Evolutionary conservation across 306 rosid genomes (phyloP).

Genomic region (Quercus rubra): DNA sequence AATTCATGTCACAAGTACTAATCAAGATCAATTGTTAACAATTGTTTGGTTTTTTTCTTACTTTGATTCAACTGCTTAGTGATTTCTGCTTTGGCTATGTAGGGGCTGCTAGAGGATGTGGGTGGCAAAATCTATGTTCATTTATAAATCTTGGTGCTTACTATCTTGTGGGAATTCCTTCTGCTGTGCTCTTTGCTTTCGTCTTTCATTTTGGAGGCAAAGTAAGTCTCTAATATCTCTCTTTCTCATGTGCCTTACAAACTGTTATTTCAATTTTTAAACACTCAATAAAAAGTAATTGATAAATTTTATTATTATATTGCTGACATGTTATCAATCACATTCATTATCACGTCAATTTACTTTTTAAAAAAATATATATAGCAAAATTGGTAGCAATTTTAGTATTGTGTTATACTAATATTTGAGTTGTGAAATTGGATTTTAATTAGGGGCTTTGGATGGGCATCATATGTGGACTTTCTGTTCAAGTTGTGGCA

Average conservation of each 20-base stretch:
- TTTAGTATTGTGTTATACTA: neutral
- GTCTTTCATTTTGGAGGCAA: conserved; percentile 53
- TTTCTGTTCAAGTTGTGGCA: conserved; percentile 44
- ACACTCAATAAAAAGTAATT: too few relatives aligned
- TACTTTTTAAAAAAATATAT: too few relatives aligned
- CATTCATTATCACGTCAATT: too few relatives aligned
- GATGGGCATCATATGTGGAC: conserved; percentile 65
- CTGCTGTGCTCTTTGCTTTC: conserved; percentile 49
- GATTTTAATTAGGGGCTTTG: conserved; percentile 46
- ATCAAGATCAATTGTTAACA: neutral
- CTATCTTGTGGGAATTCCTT: conserved; percentile 60
- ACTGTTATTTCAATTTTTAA: too few relatives aligned
- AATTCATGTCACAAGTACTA: neutral
- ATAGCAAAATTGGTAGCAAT: too few relatives aligned
- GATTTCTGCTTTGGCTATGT: neutral
- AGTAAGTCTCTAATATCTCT: conserved; percentile 26
- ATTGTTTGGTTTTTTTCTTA: neutral
- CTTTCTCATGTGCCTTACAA: neutral
- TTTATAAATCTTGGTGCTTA: conserved; percentile 57
- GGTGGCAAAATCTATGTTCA: conserved; percentile 67
- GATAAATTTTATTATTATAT: too few relatives aligned
- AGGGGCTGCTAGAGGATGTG: conserved; percentile 80
- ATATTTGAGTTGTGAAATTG: neutral
- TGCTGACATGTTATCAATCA: too few relatives aligned
- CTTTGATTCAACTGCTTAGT: neutral